These are phyloP conservation scores for Fusarium sp. DNA, from an alignment of 2,329 filamentous ascomycete genomes.

Conservation along the genomic window DNA sequence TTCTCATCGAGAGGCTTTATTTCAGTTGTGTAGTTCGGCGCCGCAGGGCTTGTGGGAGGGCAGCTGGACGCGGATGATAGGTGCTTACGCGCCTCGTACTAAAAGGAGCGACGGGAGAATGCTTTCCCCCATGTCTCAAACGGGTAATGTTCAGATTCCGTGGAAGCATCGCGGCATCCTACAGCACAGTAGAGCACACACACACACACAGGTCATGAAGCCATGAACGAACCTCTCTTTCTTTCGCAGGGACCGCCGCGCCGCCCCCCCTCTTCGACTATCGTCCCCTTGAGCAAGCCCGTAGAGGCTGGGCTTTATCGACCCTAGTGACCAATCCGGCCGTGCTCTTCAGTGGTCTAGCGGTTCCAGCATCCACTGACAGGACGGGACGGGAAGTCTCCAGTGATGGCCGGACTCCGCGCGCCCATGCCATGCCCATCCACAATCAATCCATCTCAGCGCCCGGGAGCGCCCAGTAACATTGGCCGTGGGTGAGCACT, in stretches of 20 bases:
- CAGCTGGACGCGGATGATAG: constrained; percentile 18
- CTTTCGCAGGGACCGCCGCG: background rate
- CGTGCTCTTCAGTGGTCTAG: constrained; percentile 11
- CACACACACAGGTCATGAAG: background rate
- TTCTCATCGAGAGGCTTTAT: constrained; percentile 14
- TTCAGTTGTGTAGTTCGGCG: constrained; percentile 10
- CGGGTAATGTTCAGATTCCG: constrained; percentile 14
- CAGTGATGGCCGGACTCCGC: constrained; percentile 22
- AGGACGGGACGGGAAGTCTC: constrained; percentile 37
- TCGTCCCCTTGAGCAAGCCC: constrained; percentile 3
- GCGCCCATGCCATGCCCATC: background rate
- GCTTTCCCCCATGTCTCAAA: constrained; percentile 12
- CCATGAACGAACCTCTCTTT: background rate
- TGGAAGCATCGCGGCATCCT: background rate
- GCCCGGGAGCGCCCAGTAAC: constrained; percentile 35
- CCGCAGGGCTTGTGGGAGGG: constrained; percentile 15
- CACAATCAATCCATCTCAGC: constrained; percentile 23
- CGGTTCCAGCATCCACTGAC: constrained; percentile 23
- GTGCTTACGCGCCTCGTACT: constrained; percentile 1
- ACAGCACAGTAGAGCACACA: background rate
- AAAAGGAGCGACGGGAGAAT: constrained; percentile 8
- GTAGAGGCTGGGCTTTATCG: constrained; percentile 31
- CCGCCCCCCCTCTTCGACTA: background rate
- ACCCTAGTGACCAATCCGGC: constrained; percentile 35
- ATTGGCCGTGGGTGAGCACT: constrained; percentile 21